Evolutionary conservation across 1,284 basidiomycete genomes (phyloP).

Genomic region (Agaricales sp.): DNA sequence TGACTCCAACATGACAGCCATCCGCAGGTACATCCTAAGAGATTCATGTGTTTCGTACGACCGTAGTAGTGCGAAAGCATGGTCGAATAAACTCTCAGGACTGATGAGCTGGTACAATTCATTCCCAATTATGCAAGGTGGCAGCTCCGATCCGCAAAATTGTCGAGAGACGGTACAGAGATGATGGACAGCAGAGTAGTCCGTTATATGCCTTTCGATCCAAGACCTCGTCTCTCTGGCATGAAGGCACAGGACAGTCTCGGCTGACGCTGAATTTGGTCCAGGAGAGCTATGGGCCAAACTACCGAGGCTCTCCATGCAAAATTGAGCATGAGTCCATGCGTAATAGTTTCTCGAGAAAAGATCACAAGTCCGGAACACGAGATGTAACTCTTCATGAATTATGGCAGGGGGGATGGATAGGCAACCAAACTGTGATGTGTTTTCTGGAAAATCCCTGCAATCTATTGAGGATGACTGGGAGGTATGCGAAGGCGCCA

Average conservation of each 20-base stretch:
- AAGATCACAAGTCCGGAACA: conserved; percentile 37
- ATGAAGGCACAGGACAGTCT: too few relatives aligned
- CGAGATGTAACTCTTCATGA: conserved; percentile 39
- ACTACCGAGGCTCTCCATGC: conserved; percentile 24
- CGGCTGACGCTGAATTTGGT: too few relatives aligned
- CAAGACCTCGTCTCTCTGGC: conserved; percentile 27
- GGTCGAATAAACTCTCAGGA: conserved; percentile 19
- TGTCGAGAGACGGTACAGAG: conserved; percentile 25
- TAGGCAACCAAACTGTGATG: too few relatives aligned
- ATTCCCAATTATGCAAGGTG: too few relatives aligned
- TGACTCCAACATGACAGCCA: conserved; percentile 6
- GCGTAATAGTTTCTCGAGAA: conserved; percentile 63
- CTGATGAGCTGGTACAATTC: conserved; percentile 6
- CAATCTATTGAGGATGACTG: conserved; percentile 19
- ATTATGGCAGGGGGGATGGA: too few relatives aligned
- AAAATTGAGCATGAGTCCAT: conserved; percentile 46
- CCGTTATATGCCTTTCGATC: conserved; percentile 51
- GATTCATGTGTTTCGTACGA: conserved; percentile 45
- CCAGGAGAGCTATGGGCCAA: too few relatives aligned
- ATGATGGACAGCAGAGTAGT: conserved; percentile 53
- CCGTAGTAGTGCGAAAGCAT: conserved; percentile 36
- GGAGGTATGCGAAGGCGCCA: conserved; percentile 16
- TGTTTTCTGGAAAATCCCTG: too few relatives aligned
- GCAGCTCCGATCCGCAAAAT: conserved; percentile 2
- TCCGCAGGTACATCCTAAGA: conserved; percentile 49